Base-by-base conservation (phyloP, 495 filamentous ascomycete species). In the Penicillium cosmopolitanum region DNA sequence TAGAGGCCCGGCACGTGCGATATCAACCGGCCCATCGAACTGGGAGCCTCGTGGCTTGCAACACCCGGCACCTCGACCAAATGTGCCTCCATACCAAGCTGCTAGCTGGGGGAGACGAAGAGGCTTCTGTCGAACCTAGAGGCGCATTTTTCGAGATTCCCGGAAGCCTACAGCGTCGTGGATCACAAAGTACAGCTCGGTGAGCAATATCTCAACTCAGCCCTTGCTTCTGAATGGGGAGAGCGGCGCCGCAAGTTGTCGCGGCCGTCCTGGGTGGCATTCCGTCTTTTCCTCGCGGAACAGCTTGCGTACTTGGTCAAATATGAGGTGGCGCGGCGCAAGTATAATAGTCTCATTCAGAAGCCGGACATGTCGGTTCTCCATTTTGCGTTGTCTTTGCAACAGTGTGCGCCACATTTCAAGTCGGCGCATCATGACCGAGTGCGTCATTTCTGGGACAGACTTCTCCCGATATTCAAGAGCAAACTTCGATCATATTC, bases 381-480 rank as follows among this genome's bases (percentile, higher is more conserved):
- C 5, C 53, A 63, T 10, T 66, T 59, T 63, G 58, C 57, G 12
- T 31, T 64, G 25, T 55, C 31, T 53, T 46, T 64, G 50, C 44
- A 63, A 40, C 51, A 56, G 25, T 66, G 48, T 46, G 40, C 48
- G 1, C 61, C 61, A 5, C 57, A 53, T 38, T 61, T 55, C 18
- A 48, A 48, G 3, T 21, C 18, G 10, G 35, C 23, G 13, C 51
- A 47, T 2, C 55, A 56, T 9, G 53, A 64, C 16, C 60, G 52
- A 7, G 51, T 66, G 25, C 55, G 57, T 19, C 63, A 66, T 42
- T 43, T 68, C n/a, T 56, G 33, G 5, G 66, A 68, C 9, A 60
- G 54, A 10, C 15, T 54, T 31, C 19, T 40, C 2, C 33, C 47
- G 13, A n/a, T 19, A n/a, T 19, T 66, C 15, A 53, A 15, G 36